Evolutionary conservation across 2,329 filamentous ascomycete species (phyloP), one percentile per base, ranked within the genome.

Genomic region (Dactylellina cionopaga): DNA sequence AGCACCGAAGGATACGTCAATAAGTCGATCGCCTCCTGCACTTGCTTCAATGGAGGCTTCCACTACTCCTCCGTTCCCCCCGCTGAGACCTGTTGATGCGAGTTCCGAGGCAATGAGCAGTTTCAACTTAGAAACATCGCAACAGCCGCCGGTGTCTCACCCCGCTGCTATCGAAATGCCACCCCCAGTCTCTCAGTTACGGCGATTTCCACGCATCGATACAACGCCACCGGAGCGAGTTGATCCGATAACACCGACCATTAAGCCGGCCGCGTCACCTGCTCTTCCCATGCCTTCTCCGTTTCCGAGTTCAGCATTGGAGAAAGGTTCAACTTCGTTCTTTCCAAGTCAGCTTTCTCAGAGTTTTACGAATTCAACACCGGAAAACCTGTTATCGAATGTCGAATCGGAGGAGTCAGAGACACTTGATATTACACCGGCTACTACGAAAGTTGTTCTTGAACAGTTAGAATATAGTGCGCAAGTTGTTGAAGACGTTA

Each of bases 81-180:
- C 43, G n/a, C 27, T 65, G n/a, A 43, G n/a, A 3, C 41, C 58
- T 19, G n/a, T 44, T 4, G 52, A 54, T 9, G 6, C 49, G 11
- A 59, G 65, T 9, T 72, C 68, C 25, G 59, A 72, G 27, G 24
- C 68, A 10, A 72, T 72, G 68, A 72, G 68, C 15, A 72, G 68
- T 29, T 72, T 72, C 37, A 47, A 33, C 6, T 19, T 72, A 2
- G 68, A 59, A 27, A n/a, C 41, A 11, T 47, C 52, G 5, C 46
- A 65, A 17, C 35, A 10, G 19, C 35, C 19, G 9, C 27, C 25
- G 19, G 13, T n/a, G 25, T 33, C 43, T 7, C 51, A 39, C 2
- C 51, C 59, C 13, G 13, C 55, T 24, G 24, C 25, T 41, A 39
- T 44, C 17, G 59, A 22, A 17, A 72, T 72, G 59, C 44, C 52